Conservation (phyloP, 2,329 filamentous ascomycete species). For the Aspergillus japonicus region DNA sequence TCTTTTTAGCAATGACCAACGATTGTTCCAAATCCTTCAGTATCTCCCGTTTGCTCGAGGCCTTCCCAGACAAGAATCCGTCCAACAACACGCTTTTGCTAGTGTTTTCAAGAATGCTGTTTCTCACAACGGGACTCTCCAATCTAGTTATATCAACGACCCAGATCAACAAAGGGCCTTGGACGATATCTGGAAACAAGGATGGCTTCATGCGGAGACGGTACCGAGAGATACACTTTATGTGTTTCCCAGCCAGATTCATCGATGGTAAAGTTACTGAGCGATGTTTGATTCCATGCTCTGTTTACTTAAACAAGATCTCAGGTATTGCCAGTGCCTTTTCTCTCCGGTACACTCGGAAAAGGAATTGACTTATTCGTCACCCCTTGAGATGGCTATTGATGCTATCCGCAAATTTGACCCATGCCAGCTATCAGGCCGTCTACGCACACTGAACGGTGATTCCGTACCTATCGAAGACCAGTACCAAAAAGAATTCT, state of each 20-base stretch:
- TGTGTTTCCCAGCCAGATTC: conserved; percentile 11
- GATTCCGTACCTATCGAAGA: neutral
- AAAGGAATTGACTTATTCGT: neutral
- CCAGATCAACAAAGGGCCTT: neutral
- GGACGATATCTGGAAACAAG: conserved; percentile 7
- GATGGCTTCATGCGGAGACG: conserved; percentile 15
- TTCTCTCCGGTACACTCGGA: no score
- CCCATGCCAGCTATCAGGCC: conserved; percentile 13
- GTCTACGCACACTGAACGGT: conserved; percentile 4
- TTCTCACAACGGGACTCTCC: no score
- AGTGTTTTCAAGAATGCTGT: no score
- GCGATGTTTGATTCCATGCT: neutral
- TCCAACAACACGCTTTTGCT: no score
- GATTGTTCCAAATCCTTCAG: neutral
- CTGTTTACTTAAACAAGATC: no score
- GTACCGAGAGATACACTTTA: conserved; percentile 5
- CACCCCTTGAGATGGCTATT: conserved; percentile 12
- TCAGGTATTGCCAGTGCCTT: no score
- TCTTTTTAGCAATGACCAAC: conserved; percentile 5
- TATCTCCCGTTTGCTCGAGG: conserved; percentile 7
- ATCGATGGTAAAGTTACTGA: conserved; percentile 6
- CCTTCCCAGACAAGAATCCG: neutral
- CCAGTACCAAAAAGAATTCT: conserved; percentile 18
- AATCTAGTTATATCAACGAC: no score
- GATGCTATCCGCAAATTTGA: conserved; percentile 12